Evolutionary conservation across 1,284 basidiomycete species (phyloP).

Genomic region (Cryptococcus sp.): DNA sequence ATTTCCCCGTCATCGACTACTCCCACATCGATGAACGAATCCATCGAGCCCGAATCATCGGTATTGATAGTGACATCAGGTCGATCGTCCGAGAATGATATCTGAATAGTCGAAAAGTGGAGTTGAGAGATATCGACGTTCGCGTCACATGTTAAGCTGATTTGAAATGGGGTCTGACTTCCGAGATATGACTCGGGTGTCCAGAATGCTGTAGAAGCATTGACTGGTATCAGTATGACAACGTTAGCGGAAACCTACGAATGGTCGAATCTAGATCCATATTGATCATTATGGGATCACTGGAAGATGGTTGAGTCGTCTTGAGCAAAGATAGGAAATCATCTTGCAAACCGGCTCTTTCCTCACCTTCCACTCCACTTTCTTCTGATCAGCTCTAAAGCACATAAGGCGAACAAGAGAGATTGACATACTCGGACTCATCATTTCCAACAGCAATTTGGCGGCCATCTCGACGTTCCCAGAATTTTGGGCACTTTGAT

Average conservation of each 20-base stretch:
- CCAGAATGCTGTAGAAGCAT: slow-evolving; percentile 67
- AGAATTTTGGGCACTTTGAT: slow-evolving; percentile 68
- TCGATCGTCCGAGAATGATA: slow-evolving; percentile 41
- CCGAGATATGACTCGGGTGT: slow-evolving; percentile 57
- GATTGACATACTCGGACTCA: slow-evolving; percentile 59
- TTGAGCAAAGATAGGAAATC: slow-evolving; percentile 65
- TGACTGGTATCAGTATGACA: slow-evolving; percentile 53
- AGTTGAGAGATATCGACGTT: slow-evolving; percentile 32
- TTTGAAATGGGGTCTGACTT: slow-evolving; percentile 65
- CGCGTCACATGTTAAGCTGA: slow-evolving; percentile 50
- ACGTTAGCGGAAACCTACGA: slow-evolving; percentile 50
- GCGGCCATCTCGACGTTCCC: slow-evolving; percentile 71
- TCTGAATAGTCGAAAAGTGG: slow-evolving; percentile 26
- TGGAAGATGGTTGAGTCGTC: slow-evolving; percentile 61
- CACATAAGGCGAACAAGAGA: not conserved
- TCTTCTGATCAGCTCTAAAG: not conserved
- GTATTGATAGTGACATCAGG: slow-evolving; percentile 16
- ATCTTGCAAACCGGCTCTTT: slow-evolving; percentile 50
- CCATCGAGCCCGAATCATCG: not conserved
- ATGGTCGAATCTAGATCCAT: slow-evolving; percentile 60
- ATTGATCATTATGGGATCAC: slow-evolving; percentile 60
- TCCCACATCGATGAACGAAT: not conserved
- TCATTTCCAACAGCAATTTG: slow-evolving; percentile 70
- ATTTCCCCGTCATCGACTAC: not conserved
- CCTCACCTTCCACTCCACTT: slow-evolving; percentile 27